These are phyloP conservation scores for Aegilops speltoides DNA, from an alignment of 176 grass and related monocot genomes.

Conservation along the genomic window DNA sequence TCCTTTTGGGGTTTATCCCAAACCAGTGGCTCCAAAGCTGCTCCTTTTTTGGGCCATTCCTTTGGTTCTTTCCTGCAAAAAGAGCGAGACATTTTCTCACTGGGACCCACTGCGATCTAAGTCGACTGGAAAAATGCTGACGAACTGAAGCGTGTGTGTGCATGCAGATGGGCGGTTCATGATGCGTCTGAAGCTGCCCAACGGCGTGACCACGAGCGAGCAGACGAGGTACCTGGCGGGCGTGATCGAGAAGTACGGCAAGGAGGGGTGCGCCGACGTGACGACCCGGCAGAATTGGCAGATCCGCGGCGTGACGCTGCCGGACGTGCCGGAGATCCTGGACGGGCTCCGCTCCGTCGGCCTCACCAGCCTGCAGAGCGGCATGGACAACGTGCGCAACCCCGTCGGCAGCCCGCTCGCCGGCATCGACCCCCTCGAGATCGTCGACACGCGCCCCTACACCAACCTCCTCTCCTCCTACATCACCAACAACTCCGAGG, in stretches of 20 bases:
- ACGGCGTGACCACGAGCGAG: conserved; percentile 95
- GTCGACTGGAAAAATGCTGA: not conserved
- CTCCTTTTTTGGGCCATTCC: not conserved
- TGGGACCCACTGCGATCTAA: not conserved
- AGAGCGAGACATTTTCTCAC: not conserved
- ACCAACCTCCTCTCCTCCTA: conserved; percentile 83
- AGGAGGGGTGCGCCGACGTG: conserved; percentile 84
- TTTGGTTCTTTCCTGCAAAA: not conserved
- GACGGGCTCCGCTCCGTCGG: conserved; percentile 72
- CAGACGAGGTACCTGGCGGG: conserved; percentile 89
- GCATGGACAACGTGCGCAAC: conserved; percentile 97
- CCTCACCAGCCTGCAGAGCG: conserved; percentile 94
- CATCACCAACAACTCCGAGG: conserved; percentile 70
- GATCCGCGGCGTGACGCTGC: conserved; percentile 87
- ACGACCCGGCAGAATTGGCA: conserved; percentile 99
- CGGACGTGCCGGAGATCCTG: conserved; percentile 79
- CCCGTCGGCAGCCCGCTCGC: conserved; percentile 96
- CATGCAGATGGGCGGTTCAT: conserved; percentile 87
- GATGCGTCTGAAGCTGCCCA: conserved; percentile 97
- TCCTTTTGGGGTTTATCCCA: conserved; percentile 13
- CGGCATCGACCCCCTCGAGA: conserved; percentile 83
- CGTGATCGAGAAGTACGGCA: conserved; percentile 79
- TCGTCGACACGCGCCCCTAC: conserved; percentile 89
- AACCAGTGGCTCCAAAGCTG: conserved; percentile 10
- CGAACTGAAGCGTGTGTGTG: not conserved